Evolutionary conservation across 495 filamentous ascomycete species (phyloP), one percentile per base, ranked within the genome.

Genomic region (Penicillium subrubescens): DNA sequence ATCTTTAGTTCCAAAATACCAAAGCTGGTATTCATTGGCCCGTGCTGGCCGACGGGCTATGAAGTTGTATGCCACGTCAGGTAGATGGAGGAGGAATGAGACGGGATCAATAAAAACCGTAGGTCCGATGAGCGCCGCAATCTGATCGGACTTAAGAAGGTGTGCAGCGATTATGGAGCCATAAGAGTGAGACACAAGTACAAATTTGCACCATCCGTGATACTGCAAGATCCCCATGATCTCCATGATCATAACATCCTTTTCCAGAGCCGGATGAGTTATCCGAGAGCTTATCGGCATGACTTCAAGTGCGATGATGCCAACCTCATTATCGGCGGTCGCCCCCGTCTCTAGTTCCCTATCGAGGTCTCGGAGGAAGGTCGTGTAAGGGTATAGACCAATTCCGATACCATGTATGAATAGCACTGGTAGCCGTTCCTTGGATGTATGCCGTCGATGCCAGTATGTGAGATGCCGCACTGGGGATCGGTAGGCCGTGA

Each of bases 401-500:
- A 60, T 60, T 46, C 57, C 39, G 43, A 60, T 60, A 31, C 57
- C 57, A 60, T 60, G 57, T 51, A 60, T 60, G 25, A 60, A 60
- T 37, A 60, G 43, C 51, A 60, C 27, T 27, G 57, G 57, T 34
- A 60, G 57, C 43, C 43, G 25, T 60, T 51, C 35, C 57, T 60
- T 60, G 21, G 57, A 60, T 60, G 57, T 60, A 60, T 60, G 43
- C n/a, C 57, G 39, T 60, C 43, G 57, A 60, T 60, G 57, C 57
- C 43, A 60, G 57, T 60, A 60, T 51, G 39, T 60, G 29, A 60
- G 57, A 35, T 60, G 57, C 57, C 57, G 39, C 43, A 11, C 43
- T 17, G 43, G 57, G 33, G 57, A 60, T 35, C 5, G 57, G 57
- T 60, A 51, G 29, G 39, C 17, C 8, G 57, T 60, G 57, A 60